A percentile compares a stretch with the other conserved stretches of the same genome.
Evolutionary conservation across 768 basidiomycete genomes (phyloP).

Genomic region (Tephrocybe rancida): DNA sequence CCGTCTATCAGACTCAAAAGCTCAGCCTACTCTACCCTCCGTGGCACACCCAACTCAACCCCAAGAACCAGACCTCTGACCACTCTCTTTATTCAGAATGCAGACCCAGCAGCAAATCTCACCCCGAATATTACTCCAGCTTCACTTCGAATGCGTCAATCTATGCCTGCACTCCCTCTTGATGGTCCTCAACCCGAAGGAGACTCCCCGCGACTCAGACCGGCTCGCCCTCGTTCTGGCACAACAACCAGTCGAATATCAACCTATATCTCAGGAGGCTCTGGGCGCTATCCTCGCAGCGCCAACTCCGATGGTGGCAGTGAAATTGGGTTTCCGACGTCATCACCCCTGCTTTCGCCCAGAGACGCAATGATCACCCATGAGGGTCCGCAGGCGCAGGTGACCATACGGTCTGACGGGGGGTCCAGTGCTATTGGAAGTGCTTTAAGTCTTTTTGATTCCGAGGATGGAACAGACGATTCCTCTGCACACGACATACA

Average conservation of each 20-base stretch:
- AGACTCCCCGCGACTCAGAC: conserved; percentile 1
- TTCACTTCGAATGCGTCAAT: conserved; percentile 17
- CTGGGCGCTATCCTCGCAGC: conserved; percentile 12
- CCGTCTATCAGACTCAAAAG: conserved; percentile 52
- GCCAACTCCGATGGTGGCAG: conserved; percentile 4
- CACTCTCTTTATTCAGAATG: conserved; percentile 18
- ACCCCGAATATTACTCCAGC: not conserved
- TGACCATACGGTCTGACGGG: conserved; percentile 36
- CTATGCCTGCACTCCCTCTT: conserved; percentile 20
- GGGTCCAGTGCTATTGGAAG: conserved; percentile 46
- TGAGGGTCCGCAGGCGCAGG: conserved; percentile 43
- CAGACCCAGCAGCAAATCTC: not conserved
- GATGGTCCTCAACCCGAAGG: conserved; percentile 1
- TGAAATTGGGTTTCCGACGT: conserved; percentile 8
- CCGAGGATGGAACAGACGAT: conserved; percentile 3
- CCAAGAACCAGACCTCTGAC: conserved; percentile 11
- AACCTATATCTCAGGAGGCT: conserved; percentile 28
- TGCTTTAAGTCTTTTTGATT: conserved; percentile 34
- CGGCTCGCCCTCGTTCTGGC: conserved; percentile 28
- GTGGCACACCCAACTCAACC: conserved; percentile 13
- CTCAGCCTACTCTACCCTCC: conserved; percentile 30
- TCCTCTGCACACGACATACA: conserved; percentile 43
- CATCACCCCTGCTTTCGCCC: conserved; percentile 17
- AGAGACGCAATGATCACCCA: conserved; percentile 31
- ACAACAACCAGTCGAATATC: conserved; percentile 38